These are phyloP conservation scores for Samsoniella hepiali DNA, from an alignment of 2,329 filamentous ascomycete species.

Conservation along the genomic window DNA sequence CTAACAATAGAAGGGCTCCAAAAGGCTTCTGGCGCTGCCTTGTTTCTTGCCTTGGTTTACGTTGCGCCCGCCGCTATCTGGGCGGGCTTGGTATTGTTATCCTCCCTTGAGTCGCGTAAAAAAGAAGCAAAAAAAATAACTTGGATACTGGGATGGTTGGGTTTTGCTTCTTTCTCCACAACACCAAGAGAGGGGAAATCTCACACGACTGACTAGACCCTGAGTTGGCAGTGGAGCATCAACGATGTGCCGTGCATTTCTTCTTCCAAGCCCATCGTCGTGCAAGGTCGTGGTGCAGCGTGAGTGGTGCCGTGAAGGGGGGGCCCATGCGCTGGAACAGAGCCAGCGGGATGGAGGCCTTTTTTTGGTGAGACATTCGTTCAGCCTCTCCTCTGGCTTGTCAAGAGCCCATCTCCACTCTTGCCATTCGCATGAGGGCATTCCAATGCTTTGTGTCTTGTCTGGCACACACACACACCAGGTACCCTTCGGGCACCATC, in stretches of 20 bases:
- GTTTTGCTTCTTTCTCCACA: background rate
- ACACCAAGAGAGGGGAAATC: background rate
- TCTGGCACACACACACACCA: background rate
- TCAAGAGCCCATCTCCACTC: background rate
- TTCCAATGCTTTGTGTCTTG: background rate
- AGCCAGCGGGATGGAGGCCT: background rate
- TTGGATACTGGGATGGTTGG: background rate
- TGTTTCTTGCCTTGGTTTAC: background rate
- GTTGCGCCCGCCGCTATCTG: background rate
- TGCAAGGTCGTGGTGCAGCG: no score
- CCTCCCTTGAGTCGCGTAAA: slow-evolving; percentile 5
- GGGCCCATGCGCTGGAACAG: background rate
- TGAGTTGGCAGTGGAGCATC: slow-evolving; percentile 3
- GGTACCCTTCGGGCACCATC: background rate
- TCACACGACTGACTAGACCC: slow-evolving; percentile 10
- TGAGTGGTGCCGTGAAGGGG: no score
- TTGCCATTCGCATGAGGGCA: background rate
- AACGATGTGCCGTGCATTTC: background rate
- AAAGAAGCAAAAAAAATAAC: background rate
- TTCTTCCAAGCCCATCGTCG: background rate
- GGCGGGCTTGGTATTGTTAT: background rate
- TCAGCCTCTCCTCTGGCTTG: background rate
- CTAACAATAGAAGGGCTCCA: slow-evolving; percentile 16
- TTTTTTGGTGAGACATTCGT: background rate
- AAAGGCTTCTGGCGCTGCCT: slow-evolving; percentile 8